Conservation (phyloP, 2,329 filamentous ascomycete genomes). For the Penicillium sp. region DNA sequence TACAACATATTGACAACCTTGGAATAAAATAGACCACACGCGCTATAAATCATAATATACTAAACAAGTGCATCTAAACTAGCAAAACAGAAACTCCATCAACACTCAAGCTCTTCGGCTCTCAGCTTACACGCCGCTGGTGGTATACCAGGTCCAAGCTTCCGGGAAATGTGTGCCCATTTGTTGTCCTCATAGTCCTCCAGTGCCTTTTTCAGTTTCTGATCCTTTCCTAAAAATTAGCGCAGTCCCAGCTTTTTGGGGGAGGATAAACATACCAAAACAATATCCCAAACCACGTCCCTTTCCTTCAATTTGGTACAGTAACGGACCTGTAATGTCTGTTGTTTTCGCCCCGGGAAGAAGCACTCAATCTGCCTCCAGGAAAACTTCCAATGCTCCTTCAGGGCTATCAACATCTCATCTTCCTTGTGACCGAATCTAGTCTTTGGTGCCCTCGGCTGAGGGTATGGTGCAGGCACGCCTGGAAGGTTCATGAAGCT, state of each 20-base stretch:
- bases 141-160: constrained; percentile 82
- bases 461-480: constrained; percentile 73
- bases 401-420: constrained; percentile 74
- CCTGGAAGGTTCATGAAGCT: constrained; percentile 77
- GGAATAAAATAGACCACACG: background rate
- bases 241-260: background rate
- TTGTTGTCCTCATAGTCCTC: constrained; percentile 54
- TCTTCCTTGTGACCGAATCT: constrained; percentile 49
- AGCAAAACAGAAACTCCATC: background rate
- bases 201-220: constrained; percentile 33
- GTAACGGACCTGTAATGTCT: constrained; percentile 85
- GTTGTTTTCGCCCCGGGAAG: constrained; percentile 81
- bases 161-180: constrained; percentile 84
- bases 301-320: constrained; percentile 93
- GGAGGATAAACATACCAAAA: constrained; percentile 55
- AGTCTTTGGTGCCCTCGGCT: constrained; percentile 42
- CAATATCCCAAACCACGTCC: constrained; percentile 84
- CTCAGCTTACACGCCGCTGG: constrained; percentile 79
- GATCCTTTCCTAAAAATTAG: constrained; percentile 22
- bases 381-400: constrained; percentile 87
- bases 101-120: constrained; percentile 41
- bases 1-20: background rate
- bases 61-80: background rate
- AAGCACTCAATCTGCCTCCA: constrained; percentile 98
- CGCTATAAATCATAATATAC: background rate